These are phyloP conservation scores for Lactarius akahatsu DNA, from an alignment of 768 basidiomycete genomes.

Conservation along the genomic window DNA sequence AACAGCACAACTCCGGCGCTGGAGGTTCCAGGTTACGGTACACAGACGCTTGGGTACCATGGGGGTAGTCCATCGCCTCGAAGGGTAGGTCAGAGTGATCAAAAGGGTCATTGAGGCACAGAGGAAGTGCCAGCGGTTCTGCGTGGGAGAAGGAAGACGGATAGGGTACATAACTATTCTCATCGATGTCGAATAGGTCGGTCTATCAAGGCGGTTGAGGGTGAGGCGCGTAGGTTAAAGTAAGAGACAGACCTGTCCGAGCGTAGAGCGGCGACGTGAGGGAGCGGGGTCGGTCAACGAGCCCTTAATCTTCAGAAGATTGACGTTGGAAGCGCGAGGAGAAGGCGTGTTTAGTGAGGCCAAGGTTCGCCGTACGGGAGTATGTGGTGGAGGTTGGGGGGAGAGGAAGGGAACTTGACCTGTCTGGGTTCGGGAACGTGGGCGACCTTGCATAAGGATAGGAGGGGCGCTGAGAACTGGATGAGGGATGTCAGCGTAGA, in stretches of 20 bases:
- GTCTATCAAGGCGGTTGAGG: conserved; percentile 34
- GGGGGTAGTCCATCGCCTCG: conserved; percentile 36
- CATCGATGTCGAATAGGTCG: conserved; percentile 73
- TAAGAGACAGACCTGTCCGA: conserved; percentile 41
- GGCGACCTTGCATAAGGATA: conserved; percentile 30
- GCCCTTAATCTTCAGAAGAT: conserved; percentile 63
- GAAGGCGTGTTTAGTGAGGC: conserved; percentile 59
- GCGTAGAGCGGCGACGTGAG: conserved; percentile 42
- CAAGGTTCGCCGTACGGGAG: conserved; percentile 39
- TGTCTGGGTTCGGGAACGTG: conserved; percentile 33
- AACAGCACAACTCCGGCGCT: conserved; percentile 45
- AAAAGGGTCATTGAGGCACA: conserved; percentile 47
- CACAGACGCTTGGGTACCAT: conserved; percentile 25
- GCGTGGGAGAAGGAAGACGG: conserved; percentile 40
- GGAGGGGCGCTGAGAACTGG: conserved; percentile 29
- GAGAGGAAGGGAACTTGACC: conserved; percentile 34
- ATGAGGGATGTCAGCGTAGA: conserved; percentile 9
- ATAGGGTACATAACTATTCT: conserved; percentile 60
- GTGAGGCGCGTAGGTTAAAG: conserved; percentile 25
- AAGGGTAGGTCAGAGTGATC: conserved; percentile 33
- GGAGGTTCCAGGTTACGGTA: conserved; percentile 31
- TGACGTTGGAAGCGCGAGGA: conserved; percentile 55
- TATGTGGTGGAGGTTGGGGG: conserved; percentile 34
- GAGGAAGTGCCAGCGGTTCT: conserved; percentile 35
- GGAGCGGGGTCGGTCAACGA: conserved; percentile 71